Conservation (phyloP, 2,329 filamentous ascomycete genomes). For the Aspergillus fructus region DNA sequence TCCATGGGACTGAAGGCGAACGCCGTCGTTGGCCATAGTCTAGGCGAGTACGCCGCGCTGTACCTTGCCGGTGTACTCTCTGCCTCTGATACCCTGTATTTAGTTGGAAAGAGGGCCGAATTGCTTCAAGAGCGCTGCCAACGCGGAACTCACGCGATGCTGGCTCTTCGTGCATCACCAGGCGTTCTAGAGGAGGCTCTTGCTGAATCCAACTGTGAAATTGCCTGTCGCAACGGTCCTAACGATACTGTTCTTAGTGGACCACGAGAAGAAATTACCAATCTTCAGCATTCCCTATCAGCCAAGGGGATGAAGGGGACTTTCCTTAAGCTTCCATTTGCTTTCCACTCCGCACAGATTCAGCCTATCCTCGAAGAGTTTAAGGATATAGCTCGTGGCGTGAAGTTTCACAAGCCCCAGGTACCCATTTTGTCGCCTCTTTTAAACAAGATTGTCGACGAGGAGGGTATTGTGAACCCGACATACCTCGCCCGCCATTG, state of each 20-base stretch:
- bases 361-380: slow-evolving; percentile 16
- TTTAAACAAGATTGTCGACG: slow-evolving; percentile 56
- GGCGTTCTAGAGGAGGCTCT: slow-evolving; percentile 40
- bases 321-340: slow-evolving; percentile 63
- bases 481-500: slow-evolving; percentile 65
- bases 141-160: slow-evolving; percentile 65
- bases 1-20: slow-evolving; percentile 39
- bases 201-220: neutral
- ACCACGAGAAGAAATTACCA: slow-evolving; percentile 59
- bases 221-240: slow-evolving; percentile 74
- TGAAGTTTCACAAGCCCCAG: slow-evolving; percentile 54
- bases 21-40: slow-evolving; percentile 43
- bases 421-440: slow-evolving; percentile 70
- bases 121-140: slow-evolving; percentile 66
- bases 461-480: slow-evolving; percentile 56
- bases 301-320: slow-evolving; percentile 59
- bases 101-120: slow-evolving; percentile 68
- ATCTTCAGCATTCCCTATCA: slow-evolving; percentile 51
- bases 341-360: slow-evolving; percentile 39
- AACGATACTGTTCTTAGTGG: slow-evolving; percentile 70
- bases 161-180: slow-evolving; percentile 51
- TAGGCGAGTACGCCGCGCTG: slow-evolving; percentile 40
- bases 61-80: slow-evolving; percentile 34
- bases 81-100: slow-evolving; percentile 50
- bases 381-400: slow-evolving; percentile 3